phyloP scores from a whole-genome alignment of 2,329 filamentous ascomycete genomes.

The Fusarium fracticaudum region DNA sequence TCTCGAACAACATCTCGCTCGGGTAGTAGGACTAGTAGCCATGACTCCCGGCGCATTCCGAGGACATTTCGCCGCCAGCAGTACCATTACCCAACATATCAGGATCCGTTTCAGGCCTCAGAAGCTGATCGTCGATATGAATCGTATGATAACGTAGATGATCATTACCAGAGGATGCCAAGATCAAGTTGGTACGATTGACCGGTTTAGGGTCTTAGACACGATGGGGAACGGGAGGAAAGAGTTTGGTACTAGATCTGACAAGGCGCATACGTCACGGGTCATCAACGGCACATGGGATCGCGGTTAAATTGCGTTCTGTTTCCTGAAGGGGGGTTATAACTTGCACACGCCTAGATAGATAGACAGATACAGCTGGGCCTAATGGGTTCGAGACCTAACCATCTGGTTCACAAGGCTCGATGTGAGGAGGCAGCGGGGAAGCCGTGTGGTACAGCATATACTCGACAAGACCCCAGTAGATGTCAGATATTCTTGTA shows the following conservation, averaged over 20 bases:
- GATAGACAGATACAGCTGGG: neutral
- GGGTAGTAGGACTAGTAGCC: neutral
- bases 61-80: neutral
- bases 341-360: neutral
- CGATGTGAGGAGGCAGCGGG: neutral
- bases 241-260: neutral
- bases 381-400: neutral
- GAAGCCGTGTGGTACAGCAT: neutral
- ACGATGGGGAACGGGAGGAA: neutral
- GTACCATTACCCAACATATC: neutral
- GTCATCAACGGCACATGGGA: neutral
- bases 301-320: neutral
- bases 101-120: neutral
- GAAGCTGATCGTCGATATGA: neutral
- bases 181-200: neutral
- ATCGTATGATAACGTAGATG: neutral
- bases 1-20: neutral
- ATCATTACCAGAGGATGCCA: neutral
- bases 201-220: neutral
- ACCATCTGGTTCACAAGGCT: neutral
- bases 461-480: neutral
- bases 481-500: neutral
- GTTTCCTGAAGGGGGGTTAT: neutral
- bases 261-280: neutral
- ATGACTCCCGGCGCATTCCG: neutral